phyloP scores from a whole-genome alignment of 306 rosid genomes.

The Vigna trinervia region DNA sequence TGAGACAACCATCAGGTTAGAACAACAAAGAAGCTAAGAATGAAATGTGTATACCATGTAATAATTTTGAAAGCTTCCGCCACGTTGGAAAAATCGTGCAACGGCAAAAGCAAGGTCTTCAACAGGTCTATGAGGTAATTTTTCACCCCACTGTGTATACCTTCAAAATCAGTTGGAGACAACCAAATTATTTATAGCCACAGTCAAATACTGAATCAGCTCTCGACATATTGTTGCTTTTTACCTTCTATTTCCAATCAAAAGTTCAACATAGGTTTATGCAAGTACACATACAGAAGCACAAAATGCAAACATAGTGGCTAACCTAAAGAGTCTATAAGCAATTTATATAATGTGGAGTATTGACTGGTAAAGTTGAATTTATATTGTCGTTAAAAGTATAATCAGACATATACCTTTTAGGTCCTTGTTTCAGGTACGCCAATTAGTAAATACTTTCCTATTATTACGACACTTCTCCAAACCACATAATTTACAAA shows the following conservation, averaged over 20 bases:
- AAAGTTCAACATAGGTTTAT: conserved; percentile 1
- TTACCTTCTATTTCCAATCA: conserved; percentile 30
- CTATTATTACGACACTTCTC: neutral
- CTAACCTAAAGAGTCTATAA: conserved; percentile 27
- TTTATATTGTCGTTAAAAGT: conserved; percentile 20
- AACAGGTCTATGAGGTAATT: conserved; percentile 90
- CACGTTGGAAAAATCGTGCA: conserved; percentile 94
- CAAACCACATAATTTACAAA: conserved; percentile 34
- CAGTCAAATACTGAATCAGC: conserved; percentile 29
- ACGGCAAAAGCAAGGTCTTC: conserved; percentile 99
- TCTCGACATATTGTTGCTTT: conserved; percentile 21
- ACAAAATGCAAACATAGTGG: conserved; percentile 28
- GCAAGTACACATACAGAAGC: neutral
- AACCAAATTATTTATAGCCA: conserved; percentile 30
- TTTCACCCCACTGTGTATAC: conserved; percentile 89
- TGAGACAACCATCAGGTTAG: conserved; percentile 27
- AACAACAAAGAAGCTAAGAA: conserved; percentile 30
- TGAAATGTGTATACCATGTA: conserved; percentile 71
- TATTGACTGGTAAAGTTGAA: conserved; percentile 7
- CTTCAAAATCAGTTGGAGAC: conserved; percentile 56
- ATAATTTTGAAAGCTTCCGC: conserved; percentile 96
- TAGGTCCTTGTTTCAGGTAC: no score
- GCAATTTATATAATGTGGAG: conserved; percentile 7
- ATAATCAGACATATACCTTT: neutral
- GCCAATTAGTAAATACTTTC: conserved; percentile 14